phyloP scores from a whole-genome alignment of 106 monocot species.

The Platanthera guangdongensis region DNA sequence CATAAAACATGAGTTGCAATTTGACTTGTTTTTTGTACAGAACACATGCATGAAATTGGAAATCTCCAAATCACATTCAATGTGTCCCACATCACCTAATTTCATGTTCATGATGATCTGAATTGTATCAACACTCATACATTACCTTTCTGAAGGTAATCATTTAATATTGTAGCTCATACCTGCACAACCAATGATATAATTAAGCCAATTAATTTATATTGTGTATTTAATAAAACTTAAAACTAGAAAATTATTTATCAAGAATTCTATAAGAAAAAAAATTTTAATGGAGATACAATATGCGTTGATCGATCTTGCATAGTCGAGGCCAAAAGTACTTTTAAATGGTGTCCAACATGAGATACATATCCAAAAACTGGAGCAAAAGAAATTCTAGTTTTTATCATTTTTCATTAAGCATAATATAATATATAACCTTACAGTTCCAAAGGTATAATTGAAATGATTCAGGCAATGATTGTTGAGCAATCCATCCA shows the following conservation, averaged over 20 bases:
- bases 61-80: constrained; percentile 3
- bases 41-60: constrained; percentile 41
- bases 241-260: background rate
- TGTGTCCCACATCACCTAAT: background rate
- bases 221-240: background rate
- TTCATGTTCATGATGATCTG: background rate
- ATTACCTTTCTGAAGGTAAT: constrained; percentile 76
- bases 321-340: constrained; percentile 64
- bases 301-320: constrained; percentile 46
- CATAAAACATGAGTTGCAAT: constrained; percentile 68
- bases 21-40: constrained; percentile 76
- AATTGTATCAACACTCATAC: background rate
- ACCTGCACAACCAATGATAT: constrained; percentile 23
- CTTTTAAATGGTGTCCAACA: constrained; percentile 77
- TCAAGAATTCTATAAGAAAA: background rate
- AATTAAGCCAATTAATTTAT: background rate
- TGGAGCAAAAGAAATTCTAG: background rate
- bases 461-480: constrained; percentile 86
- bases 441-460: constrained; percentile 88
- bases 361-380: constrained; percentile 56
- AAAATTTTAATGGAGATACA: constrained; percentile 32
- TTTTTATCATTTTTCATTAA: background rate
- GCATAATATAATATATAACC: constrained; percentile 2
- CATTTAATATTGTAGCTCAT: constrained; percentile 74
- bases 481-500: constrained; percentile 94